Base-by-base conservation (phyloP, 768 basidiomycete genomes). In the Phaeolepiota aurea region DNA sequence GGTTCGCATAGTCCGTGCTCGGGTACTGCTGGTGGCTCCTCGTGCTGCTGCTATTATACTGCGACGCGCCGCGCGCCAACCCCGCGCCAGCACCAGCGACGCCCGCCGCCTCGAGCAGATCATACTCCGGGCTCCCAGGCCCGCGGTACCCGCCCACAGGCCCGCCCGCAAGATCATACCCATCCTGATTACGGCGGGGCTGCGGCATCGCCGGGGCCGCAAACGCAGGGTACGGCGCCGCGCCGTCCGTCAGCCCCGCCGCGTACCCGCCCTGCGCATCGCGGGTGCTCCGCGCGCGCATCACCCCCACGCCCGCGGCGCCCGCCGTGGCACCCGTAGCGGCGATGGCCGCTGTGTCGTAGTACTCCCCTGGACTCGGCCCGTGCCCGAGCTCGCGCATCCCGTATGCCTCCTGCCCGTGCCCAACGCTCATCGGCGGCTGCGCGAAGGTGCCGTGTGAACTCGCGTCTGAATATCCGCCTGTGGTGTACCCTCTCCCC, bases 401-500 rank as follows among this genome's bases (percentile, higher is more conserved):
- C 18, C 64, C 63, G 51, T 76, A 80, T 13, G 59, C 51, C 31
- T 75, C 77, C 33, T n/a, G 33, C 20, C 23, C 38, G 18, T 31
- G 43, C 9, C 47, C 46, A 9, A 46, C 58, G 34, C 54, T 49
- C 56, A 76, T 61, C 0, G 74, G 61, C 0, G 69, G 62, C 46
- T 79, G 71, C 3, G 54, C 61, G 46, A 61, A 78, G 3, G 78
- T 76, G n/a, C 78, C 81, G 44, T 82, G 77, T 22, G 63, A 68
- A 15, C 66, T 66, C 14, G 70, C 66, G 10, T 77, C 76, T 19
- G 72, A 74, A 38, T 56, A 65, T 3, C 52, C 54, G 9, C 55
- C 50, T 3, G 15, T 23, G 5, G 16, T 13, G 22, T 36, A 36
- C 7, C 19, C 22, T 7, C 22, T 9, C 9, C 45, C 37, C 21